Conservation (phyloP, 208 protist genomes). For the Naegleria fowleri region DNA sequence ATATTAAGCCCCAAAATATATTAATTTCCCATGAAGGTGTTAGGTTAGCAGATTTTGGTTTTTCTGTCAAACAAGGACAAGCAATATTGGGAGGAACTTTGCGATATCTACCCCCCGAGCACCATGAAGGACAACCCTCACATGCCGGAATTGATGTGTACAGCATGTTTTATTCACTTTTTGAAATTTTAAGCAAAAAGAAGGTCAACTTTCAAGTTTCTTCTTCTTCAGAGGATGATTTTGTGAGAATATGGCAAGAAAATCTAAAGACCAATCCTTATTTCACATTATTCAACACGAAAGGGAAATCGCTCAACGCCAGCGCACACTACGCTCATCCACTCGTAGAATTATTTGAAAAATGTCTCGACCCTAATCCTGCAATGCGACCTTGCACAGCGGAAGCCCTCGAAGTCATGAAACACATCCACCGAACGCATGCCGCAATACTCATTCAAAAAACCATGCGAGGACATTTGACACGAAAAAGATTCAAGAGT, state of each 20-base stretch:
- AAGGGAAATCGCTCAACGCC: background rate
- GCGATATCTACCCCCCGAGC: background rate
- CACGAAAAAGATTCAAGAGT: background rate
- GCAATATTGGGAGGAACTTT: background rate
- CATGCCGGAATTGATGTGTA: background rate
- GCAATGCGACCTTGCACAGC: background rate
- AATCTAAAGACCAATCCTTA: background rate
- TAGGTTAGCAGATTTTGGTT: background rate
- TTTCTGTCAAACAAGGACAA: background rate
- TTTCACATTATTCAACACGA: background rate
- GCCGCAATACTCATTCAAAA: background rate
- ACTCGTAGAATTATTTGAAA: background rate
- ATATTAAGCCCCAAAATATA: background rate
- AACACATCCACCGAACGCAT: background rate
- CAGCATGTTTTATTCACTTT: background rate
- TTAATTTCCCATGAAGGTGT: background rate
- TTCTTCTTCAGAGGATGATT: background rate
- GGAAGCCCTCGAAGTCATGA: background rate
- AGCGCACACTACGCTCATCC: background rate
- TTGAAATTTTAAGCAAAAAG: background rate
- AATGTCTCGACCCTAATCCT: background rate
- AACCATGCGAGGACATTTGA: background rate
- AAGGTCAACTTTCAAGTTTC: background rate
- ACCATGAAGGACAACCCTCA: background rate
- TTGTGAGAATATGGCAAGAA: background rate